Evolutionary conservation across 306 rosid genomes (phyloP), one percentile per base, ranked within the genome.

Genomic region (Quercus alba): DNA sequence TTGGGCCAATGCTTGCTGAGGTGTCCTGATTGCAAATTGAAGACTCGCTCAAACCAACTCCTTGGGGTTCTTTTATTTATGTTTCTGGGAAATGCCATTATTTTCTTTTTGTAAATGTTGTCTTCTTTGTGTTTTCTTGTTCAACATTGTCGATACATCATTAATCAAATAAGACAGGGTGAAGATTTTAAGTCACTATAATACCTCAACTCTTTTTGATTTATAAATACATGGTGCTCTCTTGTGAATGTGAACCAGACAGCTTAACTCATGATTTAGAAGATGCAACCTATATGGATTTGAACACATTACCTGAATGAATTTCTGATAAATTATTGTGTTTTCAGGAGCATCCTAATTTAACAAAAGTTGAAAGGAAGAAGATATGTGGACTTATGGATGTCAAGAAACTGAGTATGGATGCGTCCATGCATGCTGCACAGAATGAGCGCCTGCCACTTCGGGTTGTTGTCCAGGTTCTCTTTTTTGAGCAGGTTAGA

Each of bases 381-480:
- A 84, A 75, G 70, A 71, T 93, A 49, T 90, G 98, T 75, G 89
- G 91, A 20, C 79, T 90, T 17, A 84, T 96, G 86, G 94, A 96
- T 57, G 97, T 91, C 56, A 96, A 83, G 97, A 96, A 90, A 81
- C 83, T 96, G 82, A 75, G 94, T 25, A 9, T 76, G 17, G 90
- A 90, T 6, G 92, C 93, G 1, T 91, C 98, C 1, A 88, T 82
- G 88, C 97, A 96, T 1, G 99, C 98, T 3, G 99, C 97, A 1
- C 97, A 96, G 79, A 96, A 93, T 4, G 98, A 96, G 62, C 91
- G 88, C 5, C 99, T 96, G 57, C 99, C 99, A 5, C 94, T 96
- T 67, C 88, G 99, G 70, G 92, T 93, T 1, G 89, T 93, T 19
- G 98, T 96, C 75, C 99, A 93, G 84, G 94, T 91, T 80, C 97